phyloP scores from a whole-genome alignment of 768 basidiomycete genomes.

The Podaxis pistillaris region DNA sequence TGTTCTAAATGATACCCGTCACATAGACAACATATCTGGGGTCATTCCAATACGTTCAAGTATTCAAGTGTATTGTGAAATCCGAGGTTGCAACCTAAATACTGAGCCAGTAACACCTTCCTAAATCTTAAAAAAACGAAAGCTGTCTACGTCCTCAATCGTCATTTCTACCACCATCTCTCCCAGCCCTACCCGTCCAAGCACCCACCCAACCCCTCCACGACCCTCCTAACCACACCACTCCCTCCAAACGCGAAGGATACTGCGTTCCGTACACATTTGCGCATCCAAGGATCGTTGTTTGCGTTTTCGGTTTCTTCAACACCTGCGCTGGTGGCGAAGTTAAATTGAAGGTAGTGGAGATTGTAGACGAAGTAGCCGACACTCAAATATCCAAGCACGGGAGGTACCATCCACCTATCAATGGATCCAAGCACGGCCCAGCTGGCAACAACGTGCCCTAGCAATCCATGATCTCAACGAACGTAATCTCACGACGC shows the following conservation, averaged over 20 bases:
- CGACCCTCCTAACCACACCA: conserved; percentile 64
- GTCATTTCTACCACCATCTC: not conserved
- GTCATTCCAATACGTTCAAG: too few relatives aligned
- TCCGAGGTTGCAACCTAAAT: too few relatives aligned
- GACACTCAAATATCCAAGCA: conserved; percentile 62
- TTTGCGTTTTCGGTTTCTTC: conserved; percentile 34
- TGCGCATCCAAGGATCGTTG: conserved; percentile 72
- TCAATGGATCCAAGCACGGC: conserved; percentile 51
- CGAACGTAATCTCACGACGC: conserved; percentile 36
- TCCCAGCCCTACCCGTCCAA: conserved; percentile 10
- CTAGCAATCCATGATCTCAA: conserved; percentile 64
- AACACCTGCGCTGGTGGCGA: conserved; percentile 9
- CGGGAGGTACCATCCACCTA: conserved; percentile 76
- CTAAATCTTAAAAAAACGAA: too few relatives aligned
- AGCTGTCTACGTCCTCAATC: not conserved
- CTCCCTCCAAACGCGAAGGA: conserved; percentile 60
- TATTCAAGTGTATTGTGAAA: too few relatives aligned
- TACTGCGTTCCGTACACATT: conserved; percentile 88
- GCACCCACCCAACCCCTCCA: conserved; percentile 31
- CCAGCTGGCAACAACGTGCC: conserved; percentile 40
- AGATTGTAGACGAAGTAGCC: too few relatives aligned
- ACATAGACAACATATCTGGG: too few relatives aligned
- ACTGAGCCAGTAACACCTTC: too few relatives aligned
- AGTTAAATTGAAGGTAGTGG: not conserved
- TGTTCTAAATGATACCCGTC: too few relatives aligned